These are phyloP conservation scores for Solioccasus polychromus DNA, from an alignment of 768 basidiomycete genomes.

Conservation along the genomic window DNA sequence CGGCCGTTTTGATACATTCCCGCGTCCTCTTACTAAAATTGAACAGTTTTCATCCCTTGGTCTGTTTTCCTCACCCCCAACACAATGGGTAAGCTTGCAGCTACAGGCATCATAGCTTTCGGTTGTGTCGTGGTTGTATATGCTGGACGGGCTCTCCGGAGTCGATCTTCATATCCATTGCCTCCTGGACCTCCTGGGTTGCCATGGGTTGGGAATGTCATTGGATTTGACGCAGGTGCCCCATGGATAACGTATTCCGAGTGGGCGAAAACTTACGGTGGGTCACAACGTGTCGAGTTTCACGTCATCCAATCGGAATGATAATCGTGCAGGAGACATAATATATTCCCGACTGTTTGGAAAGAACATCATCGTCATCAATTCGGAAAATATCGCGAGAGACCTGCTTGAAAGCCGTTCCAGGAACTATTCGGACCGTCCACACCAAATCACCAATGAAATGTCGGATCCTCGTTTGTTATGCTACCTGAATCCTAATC, in stretches of 20 bases:
- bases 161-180: neutral
- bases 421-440: neutral
- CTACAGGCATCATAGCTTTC: neutral
- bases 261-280: conserved; percentile 9
- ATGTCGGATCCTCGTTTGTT: neutral
- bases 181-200: conserved; percentile 1
- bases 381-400: neutral
- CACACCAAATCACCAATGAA: neutral
- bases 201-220: conserved; percentile 1
- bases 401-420: neutral
- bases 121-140: neutral
- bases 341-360: conserved; percentile 2
- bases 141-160: neutral
- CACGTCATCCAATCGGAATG: neutral
- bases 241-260: neutral
- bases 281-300: neutral
- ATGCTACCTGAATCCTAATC: neutral
- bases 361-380: conserved; percentile 7
- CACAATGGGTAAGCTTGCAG: too few species aligned
- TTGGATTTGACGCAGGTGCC: neutral
- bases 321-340: conserved; percentile 3
- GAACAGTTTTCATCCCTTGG: too few species aligned
- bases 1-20: too few species aligned
- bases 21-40: too few species aligned
- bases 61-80: too few species aligned